Base-by-base conservation (phyloP, 345 rosid genomes). In the Streptanthus diversifolius region DNA sequence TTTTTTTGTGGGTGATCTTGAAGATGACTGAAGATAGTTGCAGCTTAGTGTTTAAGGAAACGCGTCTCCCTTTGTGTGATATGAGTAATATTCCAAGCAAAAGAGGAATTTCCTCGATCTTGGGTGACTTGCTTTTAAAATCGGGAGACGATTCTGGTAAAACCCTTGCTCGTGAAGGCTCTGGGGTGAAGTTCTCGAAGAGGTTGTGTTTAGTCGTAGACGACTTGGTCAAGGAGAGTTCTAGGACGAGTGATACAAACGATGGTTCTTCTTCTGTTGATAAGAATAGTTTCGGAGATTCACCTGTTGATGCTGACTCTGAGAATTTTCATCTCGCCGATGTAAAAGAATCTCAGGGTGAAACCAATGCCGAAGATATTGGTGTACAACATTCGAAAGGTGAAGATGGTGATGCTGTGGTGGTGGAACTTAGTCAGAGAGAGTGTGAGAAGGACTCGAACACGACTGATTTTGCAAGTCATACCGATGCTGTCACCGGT, bases 41-140 rank as follows among this genome's bases (percentile, higher is more conserved):
- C 72, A 77, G 54, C 15, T 76, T 66, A 37, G 83, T 43, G 65
- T 68, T 66, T 29, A 54, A 68, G 32, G 60, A 64, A 55, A 39
- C 52, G 22, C 87, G 89, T 27, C 69, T 68, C 10, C 77, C 68
- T 24, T 82, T 87, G 55, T 77, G 84, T 17, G 97, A 93, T 76
- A 48, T 89, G 74, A 88, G 90, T 6, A 95, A 90, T 64, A 59
- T 74, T 4, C 79, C 88, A 0, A 74, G 24, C n/a, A 91, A 91
- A 54, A 80, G 97, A 75, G 84, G 73, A 1, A 37, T 83, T 63
- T 84, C 90, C 0, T 71, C 68, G 62, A 65, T 82, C 83, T 61
- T 70, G 1, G 83, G 73, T 13, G 84, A 78, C 58, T 51, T 68
- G 8, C 87, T 82, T 27, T 61, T 72, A 15, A 79, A 77, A 57